phyloP scores from a whole-genome alignment of 73 alveolate species.

The Symbiodinium pilosum region DNA sequence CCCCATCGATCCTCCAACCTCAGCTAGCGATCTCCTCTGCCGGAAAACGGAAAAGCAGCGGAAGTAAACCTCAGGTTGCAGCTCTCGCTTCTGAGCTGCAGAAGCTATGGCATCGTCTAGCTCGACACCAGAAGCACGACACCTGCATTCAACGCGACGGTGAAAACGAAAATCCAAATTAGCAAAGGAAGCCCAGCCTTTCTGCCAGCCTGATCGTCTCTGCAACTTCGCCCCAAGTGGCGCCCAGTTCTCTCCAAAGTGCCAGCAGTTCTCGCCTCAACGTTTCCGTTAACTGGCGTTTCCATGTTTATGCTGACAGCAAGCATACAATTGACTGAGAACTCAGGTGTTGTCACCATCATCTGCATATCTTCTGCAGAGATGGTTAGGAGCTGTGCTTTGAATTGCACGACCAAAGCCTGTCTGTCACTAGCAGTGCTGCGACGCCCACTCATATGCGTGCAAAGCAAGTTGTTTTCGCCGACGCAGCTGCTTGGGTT shows the following conservation, averaged over 20 bases:
- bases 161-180: background rate
- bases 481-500: background rate
- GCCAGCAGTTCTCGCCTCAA: constrained; percentile 74
- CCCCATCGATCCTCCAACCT: constrained; percentile 15
- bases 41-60: background rate
- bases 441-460: no score
- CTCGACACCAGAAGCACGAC: background rate
- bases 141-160: background rate
- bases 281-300: background rate
- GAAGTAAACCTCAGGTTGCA: background rate
- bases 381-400: constrained; percentile 41
- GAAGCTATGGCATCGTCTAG: background rate
- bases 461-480: no score
- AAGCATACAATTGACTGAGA: background rate
- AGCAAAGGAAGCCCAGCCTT: background rate
- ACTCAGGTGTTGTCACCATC: background rate
- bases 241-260: constrained; percentile 89
- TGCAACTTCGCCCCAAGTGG: constrained; percentile 88
- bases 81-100: background rate
- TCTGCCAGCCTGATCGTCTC: background rate
- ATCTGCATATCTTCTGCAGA: background rate
- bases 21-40: background rate
- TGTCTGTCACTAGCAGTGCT: no score
- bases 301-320: no score
- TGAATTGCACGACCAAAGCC: constrained; percentile 65